These are phyloP conservation scores for Neurospora sp. DNA, from an alignment of 495 filamentous ascomycete species.

Conservation along the genomic window DNA sequence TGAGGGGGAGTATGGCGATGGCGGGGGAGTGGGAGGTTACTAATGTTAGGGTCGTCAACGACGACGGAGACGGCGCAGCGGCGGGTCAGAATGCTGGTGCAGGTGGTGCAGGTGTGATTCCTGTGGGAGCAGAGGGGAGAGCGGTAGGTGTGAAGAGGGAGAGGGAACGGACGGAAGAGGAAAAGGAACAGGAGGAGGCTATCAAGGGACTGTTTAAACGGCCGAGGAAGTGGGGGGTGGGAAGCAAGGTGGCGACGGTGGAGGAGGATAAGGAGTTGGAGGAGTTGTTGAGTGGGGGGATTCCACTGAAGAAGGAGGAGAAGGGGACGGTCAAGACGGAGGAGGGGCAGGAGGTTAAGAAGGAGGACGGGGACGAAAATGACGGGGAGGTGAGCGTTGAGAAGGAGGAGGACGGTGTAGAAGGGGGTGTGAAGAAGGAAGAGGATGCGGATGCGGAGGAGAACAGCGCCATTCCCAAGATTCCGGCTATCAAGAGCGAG, in stretches of 20 bases:
- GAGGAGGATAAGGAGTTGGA: constrained; percentile 62
- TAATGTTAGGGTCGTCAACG: constrained; percentile 37
- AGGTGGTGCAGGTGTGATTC: neutral
- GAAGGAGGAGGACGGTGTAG: constrained; percentile 13
- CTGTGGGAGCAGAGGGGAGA: constrained; percentile 28
- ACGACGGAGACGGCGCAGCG: neutral
- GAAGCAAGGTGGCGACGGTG: constrained; percentile 54
- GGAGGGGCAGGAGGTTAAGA: constrained; percentile 11
- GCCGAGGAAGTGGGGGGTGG: constrained; percentile 64
- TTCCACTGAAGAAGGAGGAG: constrained; percentile 21
- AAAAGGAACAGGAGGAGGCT: constrained; percentile 51
- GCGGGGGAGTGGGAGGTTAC: constrained; percentile 84
- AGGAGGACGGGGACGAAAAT: neutral
- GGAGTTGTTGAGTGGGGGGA: constrained; percentile 49
- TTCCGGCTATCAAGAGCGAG: constrained; percentile 8
- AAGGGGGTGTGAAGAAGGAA: constrained; percentile 9
- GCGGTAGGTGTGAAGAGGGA: constrained; percentile 63
- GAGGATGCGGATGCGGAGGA: constrained; percentile 4
- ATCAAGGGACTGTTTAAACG: constrained; percentile 47
- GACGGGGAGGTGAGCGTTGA: constrained; percentile 14
- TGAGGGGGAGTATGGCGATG: constrained; percentile 70
- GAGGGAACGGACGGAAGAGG: constrained; percentile 49
- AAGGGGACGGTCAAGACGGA: constrained; percentile 17
- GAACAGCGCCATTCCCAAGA: neutral
- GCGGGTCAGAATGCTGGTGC: neutral